Conservation (phyloP, 768 basidiomycete species). For the Termitomyces sp. region DNA sequence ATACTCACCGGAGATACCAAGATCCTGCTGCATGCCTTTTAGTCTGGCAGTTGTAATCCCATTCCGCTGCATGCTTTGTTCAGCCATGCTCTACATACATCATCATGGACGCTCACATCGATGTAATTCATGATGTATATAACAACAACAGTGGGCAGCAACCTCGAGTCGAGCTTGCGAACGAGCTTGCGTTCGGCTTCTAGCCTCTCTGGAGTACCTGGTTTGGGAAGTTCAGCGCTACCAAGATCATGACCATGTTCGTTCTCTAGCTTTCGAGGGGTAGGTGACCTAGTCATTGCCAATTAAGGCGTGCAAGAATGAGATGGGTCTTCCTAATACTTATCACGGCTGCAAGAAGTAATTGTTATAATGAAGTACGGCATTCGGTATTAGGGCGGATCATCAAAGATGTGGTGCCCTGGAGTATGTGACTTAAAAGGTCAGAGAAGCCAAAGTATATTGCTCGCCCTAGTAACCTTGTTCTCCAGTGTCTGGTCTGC, state of each 20-base stretch:
- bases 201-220: conserved; percentile 28
- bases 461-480: too few relatives aligned
- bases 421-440: too few relatives aligned
- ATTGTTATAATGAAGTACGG: not conserved
- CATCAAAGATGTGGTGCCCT: too few relatives aligned
- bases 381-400: too few relatives aligned
- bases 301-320: not conserved
- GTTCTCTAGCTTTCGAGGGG: conserved; percentile 6
- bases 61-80: conserved; percentile 32
- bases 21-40: conserved; percentile 48
- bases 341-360: conserved; percentile 3
- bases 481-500: too few relatives aligned
- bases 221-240: conserved; percentile 13
- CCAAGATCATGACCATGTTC: conserved; percentile 2
- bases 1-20: conserved; percentile 38
- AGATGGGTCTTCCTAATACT: not conserved
- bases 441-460: too few relatives aligned
- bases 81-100: not conserved
- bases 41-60: conserved; percentile 47
- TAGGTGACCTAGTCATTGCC: not conserved
- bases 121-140: conserved; percentile 70
- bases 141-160: conserved; percentile 55
- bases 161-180: conserved; percentile 51
- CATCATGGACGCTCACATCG: conserved; percentile 38
- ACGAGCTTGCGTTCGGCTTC: conserved; percentile 43